Evolutionary conservation across 148 eudicot genomes (phyloP).

Genomic region (Camellia sinensis): DNA sequence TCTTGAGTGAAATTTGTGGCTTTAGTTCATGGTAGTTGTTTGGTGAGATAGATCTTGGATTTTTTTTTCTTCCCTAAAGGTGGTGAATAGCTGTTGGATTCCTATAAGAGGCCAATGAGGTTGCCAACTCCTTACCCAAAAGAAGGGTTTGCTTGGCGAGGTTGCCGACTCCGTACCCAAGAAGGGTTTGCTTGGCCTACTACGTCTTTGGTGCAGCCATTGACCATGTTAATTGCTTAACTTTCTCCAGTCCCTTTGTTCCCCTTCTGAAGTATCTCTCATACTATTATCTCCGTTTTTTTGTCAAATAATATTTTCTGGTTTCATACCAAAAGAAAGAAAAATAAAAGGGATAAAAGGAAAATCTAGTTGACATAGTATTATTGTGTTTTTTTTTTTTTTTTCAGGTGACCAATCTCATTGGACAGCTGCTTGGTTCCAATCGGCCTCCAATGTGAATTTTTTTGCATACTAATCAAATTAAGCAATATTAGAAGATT

Average conservation of each 20-base stretch:
- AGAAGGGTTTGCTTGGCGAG: too few species aligned
- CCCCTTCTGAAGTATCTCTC: not conserved
- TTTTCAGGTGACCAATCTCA: slow-evolving; percentile 68
- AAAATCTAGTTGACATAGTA: not conserved
- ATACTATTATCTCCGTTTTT: not conserved
- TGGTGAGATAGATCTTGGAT: not conserved
- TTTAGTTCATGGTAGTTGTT: not conserved
- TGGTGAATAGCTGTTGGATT: not conserved
- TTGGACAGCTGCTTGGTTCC: slow-evolving; percentile 61
- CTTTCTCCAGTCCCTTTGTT: not conserved
- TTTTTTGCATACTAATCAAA: not conserved
- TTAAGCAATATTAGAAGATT: not conserved
- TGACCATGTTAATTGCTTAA: not conserved
- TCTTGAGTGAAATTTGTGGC: not conserved
- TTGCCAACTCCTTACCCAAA: too few species aligned
- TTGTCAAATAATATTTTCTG: not conserved
- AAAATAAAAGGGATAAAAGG: not conserved
- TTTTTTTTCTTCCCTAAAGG: not conserved
- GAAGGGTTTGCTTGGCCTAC: not conserved
- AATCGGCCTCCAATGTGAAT: slow-evolving; percentile 53
- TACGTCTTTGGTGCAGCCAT: not conserved
- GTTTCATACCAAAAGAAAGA: not conserved
- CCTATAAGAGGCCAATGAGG: too few species aligned
- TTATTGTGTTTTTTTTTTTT: not conserved
- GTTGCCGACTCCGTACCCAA: too few species aligned